Conservation (phyloP, 306 rosid species). For the Begonia peltatifolia region DNA sequence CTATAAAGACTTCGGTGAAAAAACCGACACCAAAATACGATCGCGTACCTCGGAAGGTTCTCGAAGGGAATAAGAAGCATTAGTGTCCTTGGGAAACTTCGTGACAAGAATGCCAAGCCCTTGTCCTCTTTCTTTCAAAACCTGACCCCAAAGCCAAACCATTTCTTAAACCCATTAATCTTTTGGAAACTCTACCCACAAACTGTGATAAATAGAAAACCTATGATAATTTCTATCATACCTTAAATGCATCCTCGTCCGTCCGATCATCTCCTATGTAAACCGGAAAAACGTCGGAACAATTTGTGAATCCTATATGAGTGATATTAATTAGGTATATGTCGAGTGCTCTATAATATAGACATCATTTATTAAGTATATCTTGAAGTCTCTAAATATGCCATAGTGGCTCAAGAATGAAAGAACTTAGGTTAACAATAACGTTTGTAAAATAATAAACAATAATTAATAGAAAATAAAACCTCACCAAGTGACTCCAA, state of each 20-base stretch:
- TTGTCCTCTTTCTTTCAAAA: conserved; percentile 73
- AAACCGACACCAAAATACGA: too few relatives aligned
- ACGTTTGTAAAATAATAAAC: too few relatives aligned
- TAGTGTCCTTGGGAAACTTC: conserved; percentile 74
- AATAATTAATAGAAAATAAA: conserved; percentile 2
- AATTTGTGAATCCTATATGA: conserved; percentile 65
- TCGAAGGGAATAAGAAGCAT: conserved; percentile 73
- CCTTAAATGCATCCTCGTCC: conserved; percentile 98
- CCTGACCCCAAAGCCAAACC: conserved; percentile 14
- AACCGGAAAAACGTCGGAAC: conserved; percentile 65
- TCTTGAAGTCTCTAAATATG: too few relatives aligned
- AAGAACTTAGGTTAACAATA: too few relatives aligned
- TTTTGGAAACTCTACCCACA: background rate
- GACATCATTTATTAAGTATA: too few relatives aligned
- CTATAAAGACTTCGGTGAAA: too few relatives aligned
- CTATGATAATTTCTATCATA: conserved; percentile 11
- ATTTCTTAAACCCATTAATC: background rate
- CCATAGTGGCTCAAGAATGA: too few relatives aligned
- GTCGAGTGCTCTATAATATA: too few relatives aligned
- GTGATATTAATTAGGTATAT: background rate
- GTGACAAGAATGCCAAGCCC: conserved; percentile 92
- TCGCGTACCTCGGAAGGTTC: conserved; percentile 84
- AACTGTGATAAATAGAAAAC: background rate
- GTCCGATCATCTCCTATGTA: conserved; percentile 94
- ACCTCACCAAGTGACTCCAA: conserved; percentile 83